Evolutionary conservation across 2,329 filamentous ascomycete species (phyloP), one percentile per base, ranked within the genome.

Genomic region (Fusarium sp.): DNA sequence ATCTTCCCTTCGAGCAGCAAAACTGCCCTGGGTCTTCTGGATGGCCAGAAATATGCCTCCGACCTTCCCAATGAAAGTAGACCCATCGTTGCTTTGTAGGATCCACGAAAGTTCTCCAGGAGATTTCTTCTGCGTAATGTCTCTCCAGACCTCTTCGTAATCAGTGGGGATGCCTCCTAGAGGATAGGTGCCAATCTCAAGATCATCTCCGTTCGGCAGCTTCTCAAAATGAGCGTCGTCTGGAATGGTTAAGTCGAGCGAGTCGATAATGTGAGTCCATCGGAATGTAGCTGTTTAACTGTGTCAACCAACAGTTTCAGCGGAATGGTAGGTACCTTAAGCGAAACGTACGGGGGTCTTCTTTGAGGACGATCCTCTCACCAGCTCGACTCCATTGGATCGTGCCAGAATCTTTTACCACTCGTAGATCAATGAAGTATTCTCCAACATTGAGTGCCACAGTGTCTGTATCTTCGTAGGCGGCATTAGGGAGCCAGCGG

Each of bases 211-310:
- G 51, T 77, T 75, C 4, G 65, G 66, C 29, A 77, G 24, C 42
- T 66, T 72, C 36, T 69, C 57, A 33, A 77, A 78, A 16, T 68
- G 58, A 9, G 75, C 75, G 36, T 76, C 74, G 22, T 77, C 75
- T 2, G 74, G 64, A 12, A 66, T 62, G 16, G 64, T 67, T 24
- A 72, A 44, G 10, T 62, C 71, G 22, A 70, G 60, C 10, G 75
- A 77, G 61, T 77, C 75, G 31, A 77, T 74, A 33, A 77, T 75
- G 22, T 68, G 75, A 12, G 75, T 76, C 75, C 74, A 77, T 57
- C 69, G 70, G 36, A 66, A 77, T 2, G 75, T 77, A 20, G 69
- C 75, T 77, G 29, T 16, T 24, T 11, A 22, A 8, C 29, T 17
- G 49, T 38, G 33, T 56, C 6, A 17, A 4, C 11, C 22, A 55